A percentile compares a stretch with the other conserved stretches of the same genome.
These are phyloP conservation scores for Datisca glomerata DNA, from an alignment of 306 rosid genomes.

Conservation along the genomic window DNA sequence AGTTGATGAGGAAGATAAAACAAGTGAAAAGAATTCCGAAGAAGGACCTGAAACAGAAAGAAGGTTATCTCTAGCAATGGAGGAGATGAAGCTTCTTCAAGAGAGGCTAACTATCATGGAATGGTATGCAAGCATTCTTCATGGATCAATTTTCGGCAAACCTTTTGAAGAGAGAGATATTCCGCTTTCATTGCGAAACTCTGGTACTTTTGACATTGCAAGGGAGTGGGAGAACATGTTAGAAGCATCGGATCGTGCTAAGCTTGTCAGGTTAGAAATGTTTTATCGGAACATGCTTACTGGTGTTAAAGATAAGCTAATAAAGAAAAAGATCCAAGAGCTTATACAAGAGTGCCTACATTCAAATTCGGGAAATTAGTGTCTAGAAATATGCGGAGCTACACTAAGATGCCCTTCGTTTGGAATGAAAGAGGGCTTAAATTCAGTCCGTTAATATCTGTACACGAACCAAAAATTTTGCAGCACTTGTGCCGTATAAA, in stretches of 20 bases:
- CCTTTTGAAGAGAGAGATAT: constrained; percentile 64
- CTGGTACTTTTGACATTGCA: constrained; percentile 43
- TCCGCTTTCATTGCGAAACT: constrained; percentile 39
- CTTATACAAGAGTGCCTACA: constrained; percentile 52
- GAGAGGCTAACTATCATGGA: constrained; percentile 52
- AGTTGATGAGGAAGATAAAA: constrained; percentile 25
- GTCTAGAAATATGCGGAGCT: too few species aligned
- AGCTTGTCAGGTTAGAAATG: constrained; percentile 53
- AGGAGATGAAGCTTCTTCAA: constrained; percentile 51
- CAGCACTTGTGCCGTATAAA: too few species aligned
- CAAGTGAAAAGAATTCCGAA: constrained; percentile 18
- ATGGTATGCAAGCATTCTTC: constrained; percentile 61
- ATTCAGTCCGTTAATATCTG: too few species aligned
- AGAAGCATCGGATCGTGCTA: constrained; percentile 48
- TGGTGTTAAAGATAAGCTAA: constrained; percentile 59
- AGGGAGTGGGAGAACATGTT: constrained; percentile 85
- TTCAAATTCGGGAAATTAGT: too few species aligned
- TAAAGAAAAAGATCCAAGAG: constrained; percentile 69
- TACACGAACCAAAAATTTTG: too few species aligned
- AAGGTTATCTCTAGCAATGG: constrained; percentile 34
- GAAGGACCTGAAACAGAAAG: constrained; percentile 29
- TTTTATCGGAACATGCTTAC: constrained; percentile 55
- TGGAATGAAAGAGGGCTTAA: too few species aligned
- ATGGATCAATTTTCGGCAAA: constrained; percentile 68
- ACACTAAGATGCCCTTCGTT: too few species aligned